Percentiles rank a stretch among this genome's conserved stretches.
Conservation (phyloP, 345 rosid genomes). For the Leavenworthia alabamica region DNA sequence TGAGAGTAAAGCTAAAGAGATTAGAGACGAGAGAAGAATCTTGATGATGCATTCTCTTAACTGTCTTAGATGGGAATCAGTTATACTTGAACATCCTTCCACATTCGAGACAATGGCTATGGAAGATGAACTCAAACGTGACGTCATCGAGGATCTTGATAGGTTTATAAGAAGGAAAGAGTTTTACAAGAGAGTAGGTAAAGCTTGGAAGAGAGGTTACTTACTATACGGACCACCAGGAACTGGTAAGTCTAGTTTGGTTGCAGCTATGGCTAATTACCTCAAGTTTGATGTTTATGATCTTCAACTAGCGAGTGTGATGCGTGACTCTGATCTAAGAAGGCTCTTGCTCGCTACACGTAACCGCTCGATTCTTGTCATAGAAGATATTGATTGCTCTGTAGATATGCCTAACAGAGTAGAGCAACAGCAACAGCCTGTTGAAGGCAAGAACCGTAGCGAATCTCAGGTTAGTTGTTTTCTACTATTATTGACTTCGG, state of each 20-base stretch:
- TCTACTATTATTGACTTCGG: not conserved
- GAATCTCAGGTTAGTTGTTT: constrained; percentile 29
- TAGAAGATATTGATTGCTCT: constrained; percentile 63
- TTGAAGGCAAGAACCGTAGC: constrained; percentile 23
- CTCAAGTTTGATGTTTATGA: constrained; percentile 59
- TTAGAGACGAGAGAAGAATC: constrained; percentile 31
- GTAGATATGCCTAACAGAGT: constrained; percentile 39
- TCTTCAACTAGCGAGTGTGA: constrained; percentile 44
- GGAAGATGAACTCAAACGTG: constrained; percentile 40
- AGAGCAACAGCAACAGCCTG: constrained; percentile 7
- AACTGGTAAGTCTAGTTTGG: constrained; percentile 64
- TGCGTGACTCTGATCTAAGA: constrained; percentile 48
- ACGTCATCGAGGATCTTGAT: constrained; percentile 43
- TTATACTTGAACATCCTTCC: constrained; percentile 58
- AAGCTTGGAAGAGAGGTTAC: constrained; percentile 74
- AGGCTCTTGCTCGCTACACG: constrained; percentile 39
- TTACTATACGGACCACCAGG: constrained; percentile 74
- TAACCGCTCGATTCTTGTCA: constrained; percentile 53
- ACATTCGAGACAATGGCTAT: constrained; percentile 65
- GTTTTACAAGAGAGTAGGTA: constrained; percentile 52
- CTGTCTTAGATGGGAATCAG: constrained; percentile 40
- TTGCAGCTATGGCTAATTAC: constrained; percentile 72
- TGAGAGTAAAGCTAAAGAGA: constrained; percentile 28
- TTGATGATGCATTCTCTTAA: constrained; percentile 49
- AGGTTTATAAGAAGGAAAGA: constrained; percentile 53